These are phyloP conservation scores for Monosporascus sp. DNA, from an alignment of 2,329 filamentous ascomycete genomes.

Conservation along the genomic window DNA sequence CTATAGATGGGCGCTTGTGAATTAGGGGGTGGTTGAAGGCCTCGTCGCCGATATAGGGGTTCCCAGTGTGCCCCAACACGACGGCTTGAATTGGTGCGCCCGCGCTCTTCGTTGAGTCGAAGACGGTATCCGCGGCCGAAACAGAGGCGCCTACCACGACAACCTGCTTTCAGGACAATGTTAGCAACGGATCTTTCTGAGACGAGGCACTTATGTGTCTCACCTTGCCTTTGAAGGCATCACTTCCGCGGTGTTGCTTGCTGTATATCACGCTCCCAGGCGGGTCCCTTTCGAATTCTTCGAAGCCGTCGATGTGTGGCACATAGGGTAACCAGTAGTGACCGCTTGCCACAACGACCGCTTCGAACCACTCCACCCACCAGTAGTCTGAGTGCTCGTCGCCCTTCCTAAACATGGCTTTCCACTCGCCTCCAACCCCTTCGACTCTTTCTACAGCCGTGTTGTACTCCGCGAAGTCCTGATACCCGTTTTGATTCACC, in stretches of 20 bases:
- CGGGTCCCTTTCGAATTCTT: conserved; percentile 36
- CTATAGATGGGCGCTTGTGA: conserved; percentile 36
- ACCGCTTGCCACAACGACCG: conserved; percentile 54
- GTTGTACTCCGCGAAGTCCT: conserved; percentile 45
- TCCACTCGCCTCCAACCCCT: conserved; percentile 46
- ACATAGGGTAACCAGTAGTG: conserved; percentile 54
- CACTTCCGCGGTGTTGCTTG: conserved; percentile 45
- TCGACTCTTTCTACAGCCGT: conserved; percentile 58
- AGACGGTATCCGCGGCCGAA: conserved; percentile 52
- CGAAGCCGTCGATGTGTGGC: conserved; percentile 42
- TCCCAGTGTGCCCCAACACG: conserved; percentile 16
- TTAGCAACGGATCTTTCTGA: background rate
- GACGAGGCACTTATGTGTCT: conserved; percentile 4
- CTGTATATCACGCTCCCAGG: conserved; percentile 50
- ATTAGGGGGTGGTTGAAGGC: conserved; percentile 21
- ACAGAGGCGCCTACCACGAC: conserved; percentile 60
- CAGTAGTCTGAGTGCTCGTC: conserved; percentile 43
- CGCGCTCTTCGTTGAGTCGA: conserved; percentile 10
- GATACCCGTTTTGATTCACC: conserved; percentile 46
- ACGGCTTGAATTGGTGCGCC: conserved; percentile 19
- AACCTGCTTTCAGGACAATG: conserved; percentile 38
- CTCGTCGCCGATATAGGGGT: conserved; percentile 22
- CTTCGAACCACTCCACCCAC: conserved; percentile 60
- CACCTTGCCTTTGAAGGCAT: conserved; percentile 41
- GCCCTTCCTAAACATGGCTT: conserved; percentile 42